Base-by-base conservation (phyloP, 2,329 filamentous ascomycete genomes). In the Ascochyta rabiei region DNA sequence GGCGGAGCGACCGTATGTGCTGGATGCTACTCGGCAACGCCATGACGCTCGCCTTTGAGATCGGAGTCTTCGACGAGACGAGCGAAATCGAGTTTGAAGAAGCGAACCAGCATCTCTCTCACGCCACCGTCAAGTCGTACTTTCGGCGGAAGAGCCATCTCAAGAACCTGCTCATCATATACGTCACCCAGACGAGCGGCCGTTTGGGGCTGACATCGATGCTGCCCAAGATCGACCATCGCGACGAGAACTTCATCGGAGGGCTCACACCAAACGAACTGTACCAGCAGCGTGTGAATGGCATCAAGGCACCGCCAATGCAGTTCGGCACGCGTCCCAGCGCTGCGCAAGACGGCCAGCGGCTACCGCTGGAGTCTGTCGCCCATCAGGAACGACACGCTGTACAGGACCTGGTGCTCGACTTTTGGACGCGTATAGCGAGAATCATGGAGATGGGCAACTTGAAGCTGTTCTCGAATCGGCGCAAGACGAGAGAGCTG, bases 1-100 rank as follows among this genome's bases (percentile, higher is more conserved):
- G 93, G 91, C 84, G 93, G 65, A 81, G 79, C 56, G 93, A 97
- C 69, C 89, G 92, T 49, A 96, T 97, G 90, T 96, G 91, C 71
- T 97, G 93, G 93, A 97, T 97, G 91, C 80, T 98, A 13, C 82
- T 98, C 26, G 96, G 91, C 69, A 96, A 92, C 33, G 92, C 91
- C 13, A 90, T 93, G 80, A 90, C 92, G 1, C 80, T 98, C 33
- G 91, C 90, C 0, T 96, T 96, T 63, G 95, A 99, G 74, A 85
- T 99, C 28, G 95, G 95, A 10, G 91, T 99, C 2, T 99, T 98
- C 66, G 95, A 98, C 63, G 87, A 93, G 54, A 91, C 93, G 61
- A 91, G 90, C 53, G 89, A 93, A 66, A 75, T 88, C 50, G 82
- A 82, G 54, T 79, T 85, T 47, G 69, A 75, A 41, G 66, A 75